Conservation (phyloP, 2,329 filamentous ascomycete species). For the Penicillium frequentans region DNA sequence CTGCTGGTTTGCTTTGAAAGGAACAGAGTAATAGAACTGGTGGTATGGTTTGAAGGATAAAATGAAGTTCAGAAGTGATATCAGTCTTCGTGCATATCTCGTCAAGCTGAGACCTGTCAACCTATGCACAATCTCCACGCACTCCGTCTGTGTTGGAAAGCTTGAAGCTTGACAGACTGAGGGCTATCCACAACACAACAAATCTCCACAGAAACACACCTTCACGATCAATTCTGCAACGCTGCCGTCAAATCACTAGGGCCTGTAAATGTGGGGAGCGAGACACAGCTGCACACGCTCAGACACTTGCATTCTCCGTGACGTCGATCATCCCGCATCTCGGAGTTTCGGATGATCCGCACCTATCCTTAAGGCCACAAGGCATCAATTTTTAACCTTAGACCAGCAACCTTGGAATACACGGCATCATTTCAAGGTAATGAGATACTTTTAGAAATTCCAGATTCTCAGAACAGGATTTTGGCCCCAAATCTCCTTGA, state of each 20-base stretch:
- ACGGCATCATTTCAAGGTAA: not conserved
- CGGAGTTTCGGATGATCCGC: conserved; percentile 17
- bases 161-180: not conserved
- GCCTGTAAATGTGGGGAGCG: conserved; percentile 8
- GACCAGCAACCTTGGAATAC: too few species aligned
- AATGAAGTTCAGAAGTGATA: not conserved
- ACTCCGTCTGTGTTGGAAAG: conserved; percentile 1
- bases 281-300: not conserved
- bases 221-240: not conserved
- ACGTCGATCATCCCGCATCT: conserved; percentile 30
- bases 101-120: conserved; percentile 4
- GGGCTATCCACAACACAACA: too few species aligned
- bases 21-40: not conserved
- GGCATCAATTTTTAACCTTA: not conserved
- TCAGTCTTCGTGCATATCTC: not conserved
- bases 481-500: not conserved
- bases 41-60: not conserved
- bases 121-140: conserved; percentile 9
- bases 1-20: not conserved
- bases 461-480: not conserved
- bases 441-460: not conserved
- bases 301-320: conserved; percentile 12
- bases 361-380: conserved; percentile 15
- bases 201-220: not conserved
- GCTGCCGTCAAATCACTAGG: not conserved